Base-by-base conservation (phyloP, 441 rosid species). In the Hura crepitans region DNA sequence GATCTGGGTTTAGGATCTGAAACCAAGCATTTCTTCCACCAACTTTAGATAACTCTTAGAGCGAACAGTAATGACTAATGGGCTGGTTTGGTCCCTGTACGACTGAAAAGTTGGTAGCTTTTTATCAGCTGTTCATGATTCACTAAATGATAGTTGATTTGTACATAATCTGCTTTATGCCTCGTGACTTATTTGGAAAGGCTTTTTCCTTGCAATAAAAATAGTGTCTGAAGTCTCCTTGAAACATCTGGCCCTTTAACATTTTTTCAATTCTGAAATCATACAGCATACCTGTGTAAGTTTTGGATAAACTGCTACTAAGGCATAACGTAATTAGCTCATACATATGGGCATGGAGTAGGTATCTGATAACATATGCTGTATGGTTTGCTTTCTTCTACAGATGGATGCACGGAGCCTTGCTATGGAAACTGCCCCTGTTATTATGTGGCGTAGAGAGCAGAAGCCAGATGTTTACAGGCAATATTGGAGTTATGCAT, bases 381-480 rank as follows among this genome's bases (percentile, higher is more conserved):
- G 22, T 28, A 25, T 66, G 57, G 65, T 72, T 62, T 60, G 28
- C 63, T 53, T 20, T 71, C 69, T 66, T 72, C 37, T 70, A 49
- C 78, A 93, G 98, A 88, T 93, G 97, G 97, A 93, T 87, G 86
- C 90, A 23, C 85, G 83, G 35, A 81, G 86, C 76, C 85, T 93
- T 70, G 94, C 97, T 20, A 70, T 85, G 92, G 98, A 89, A 74
- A 87, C 87, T 83, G 89, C 96, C 60, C 91, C 95, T 5, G 81
- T 93, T 56, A 79, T 91, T 54, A 87, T 93, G 96, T 91, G 98
- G 98, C 85, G 75, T 80, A 85, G 85, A 73, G 95, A 77, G 69
- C 79, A 70, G 58, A 84, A 79, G 59, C 95, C 93, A 12, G 97
- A 91, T 55, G 72, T 74, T 56, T 88, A 86, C 68, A 72, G 80